Evolutionary conservation across 2,329 filamentous ascomycete genomes (phyloP), one percentile per base, ranked within the genome.

Genomic region (Trichoderma brevicompactum): DNA sequence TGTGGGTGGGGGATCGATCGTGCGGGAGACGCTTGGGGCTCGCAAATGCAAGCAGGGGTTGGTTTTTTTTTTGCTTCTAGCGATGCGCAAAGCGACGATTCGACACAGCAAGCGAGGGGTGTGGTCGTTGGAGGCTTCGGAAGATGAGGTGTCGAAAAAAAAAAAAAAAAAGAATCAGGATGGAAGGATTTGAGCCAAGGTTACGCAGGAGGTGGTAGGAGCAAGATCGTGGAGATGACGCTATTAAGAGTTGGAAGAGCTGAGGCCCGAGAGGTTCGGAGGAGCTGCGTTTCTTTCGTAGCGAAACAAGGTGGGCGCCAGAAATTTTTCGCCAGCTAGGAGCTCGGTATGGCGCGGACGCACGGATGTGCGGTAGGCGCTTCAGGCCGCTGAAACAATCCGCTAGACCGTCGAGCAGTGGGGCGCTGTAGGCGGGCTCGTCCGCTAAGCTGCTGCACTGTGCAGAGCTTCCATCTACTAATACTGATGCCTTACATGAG

Each of bases 311-410:
- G 62, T 44, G 53, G 54, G 62, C 46, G 44, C 52, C 38, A 44
- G 53, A 65, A 65, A 58, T 65, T 65, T 65, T 65, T 59, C 46
- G 17, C 23, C 36, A 58, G 62, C 44, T 53, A 32, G 52, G 53
- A 64, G 62, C 62, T 65, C 62, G 53, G 62, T 36, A 58, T 58
- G 19, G 53, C 62, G 46, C 62, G 62, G 62, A 59, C 62, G 53
- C 62, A 59, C 54, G 62, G 54, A 65, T 59, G 53, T 36, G 36
- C 50, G 43, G 53, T 56, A 64, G 61, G 62, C 53, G 52, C 50
- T 56, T 32, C 50, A 55, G 43, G 41, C 50, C 61, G 36, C 46
- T 59, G 46, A 59, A 59, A 50, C 43, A 63, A 63, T 23, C 59
- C 59, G 49, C 59, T 38, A 62, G 48, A 28, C 49, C 49, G 59